Evolutionary conservation across 2,329 filamentous ascomycete genomes (phyloP).

Genomic region (Diaporthe humulicola): DNA sequence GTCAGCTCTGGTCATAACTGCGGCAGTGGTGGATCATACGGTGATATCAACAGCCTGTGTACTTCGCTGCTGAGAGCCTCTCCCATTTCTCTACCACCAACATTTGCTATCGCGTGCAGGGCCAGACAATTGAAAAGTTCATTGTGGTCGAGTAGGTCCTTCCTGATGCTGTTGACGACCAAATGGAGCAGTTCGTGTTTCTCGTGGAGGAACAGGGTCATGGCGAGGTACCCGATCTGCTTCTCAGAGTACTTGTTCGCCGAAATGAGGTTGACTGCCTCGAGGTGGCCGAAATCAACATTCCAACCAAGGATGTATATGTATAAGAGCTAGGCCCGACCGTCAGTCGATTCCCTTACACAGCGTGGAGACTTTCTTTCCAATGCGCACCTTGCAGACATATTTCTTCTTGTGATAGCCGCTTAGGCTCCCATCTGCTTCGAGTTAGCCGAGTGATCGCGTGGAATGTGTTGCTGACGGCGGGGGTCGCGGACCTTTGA

Average conservation of each 20-base stretch:
- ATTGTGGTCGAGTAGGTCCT: conserved; percentile 94
- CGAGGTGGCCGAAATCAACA: conserved; percentile 97
- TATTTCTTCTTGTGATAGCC: conserved; percentile 99
- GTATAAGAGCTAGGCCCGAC: conserved; percentile 80
- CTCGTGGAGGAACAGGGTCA: conserved; percentile 97
- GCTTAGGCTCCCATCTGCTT: conserved; percentile 84
- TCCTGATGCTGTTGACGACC: conserved; percentile 98
- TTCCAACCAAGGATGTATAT: conserved; percentile 99
- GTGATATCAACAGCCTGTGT: conserved; percentile 92
- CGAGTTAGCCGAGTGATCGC: conserved; percentile 44
- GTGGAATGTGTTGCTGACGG: not conserved
- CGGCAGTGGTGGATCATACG: conserved; percentile 69
- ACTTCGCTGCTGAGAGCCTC: conserved; percentile 94
- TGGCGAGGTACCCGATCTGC: conserved; percentile 97
- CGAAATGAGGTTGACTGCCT: conserved; percentile 97
- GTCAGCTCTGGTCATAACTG: conserved; percentile 18
- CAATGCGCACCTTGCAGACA: conserved; percentile 85
- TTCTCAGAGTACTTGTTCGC: conserved; percentile 98
- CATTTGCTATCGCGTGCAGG: conserved; percentile 96
- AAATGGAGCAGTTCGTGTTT: conserved; percentile 95
- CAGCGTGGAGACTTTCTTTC: conserved; percentile 25
- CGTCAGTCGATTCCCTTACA: conserved; percentile 39
- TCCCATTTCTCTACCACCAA: conserved; percentile 96
- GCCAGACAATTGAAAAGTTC: conserved; percentile 98
- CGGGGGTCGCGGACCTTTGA: conserved; percentile 74